Percentiles rank a stretch among this genome's conserved stretches.
Conservation (phyloP, 176 grass and related monocot genomes). For the Phoenix roebelenii region DNA sequence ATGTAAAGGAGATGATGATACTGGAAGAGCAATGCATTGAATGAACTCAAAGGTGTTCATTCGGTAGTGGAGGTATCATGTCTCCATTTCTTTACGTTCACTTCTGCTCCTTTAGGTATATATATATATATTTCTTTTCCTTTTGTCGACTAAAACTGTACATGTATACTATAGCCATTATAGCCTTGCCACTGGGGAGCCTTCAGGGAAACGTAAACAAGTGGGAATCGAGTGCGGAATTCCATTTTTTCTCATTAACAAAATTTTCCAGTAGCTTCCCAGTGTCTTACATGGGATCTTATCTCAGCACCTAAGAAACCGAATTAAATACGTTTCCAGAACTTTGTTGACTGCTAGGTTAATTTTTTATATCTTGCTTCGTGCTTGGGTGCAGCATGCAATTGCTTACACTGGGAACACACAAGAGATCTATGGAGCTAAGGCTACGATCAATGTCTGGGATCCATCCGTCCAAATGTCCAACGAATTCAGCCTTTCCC, state of each 20-base stretch:
- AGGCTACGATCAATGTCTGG: slow-evolving; percentile 13
- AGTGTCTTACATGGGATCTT: too few species aligned
- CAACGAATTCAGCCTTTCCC: slow-evolving; percentile 9
- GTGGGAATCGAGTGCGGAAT: too few species aligned
- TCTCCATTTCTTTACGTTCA: background rate
- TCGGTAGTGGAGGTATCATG: slow-evolving; percentile 25
- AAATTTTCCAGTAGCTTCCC: too few species aligned
- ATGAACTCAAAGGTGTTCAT: slow-evolving; percentile 30
- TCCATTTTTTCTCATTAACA: too few species aligned
- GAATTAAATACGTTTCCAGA: too few species aligned
- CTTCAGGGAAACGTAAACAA: too few species aligned
- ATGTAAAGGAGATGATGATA: slow-evolving; percentile 2
- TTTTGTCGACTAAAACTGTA: too few species aligned
- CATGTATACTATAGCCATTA: too few species aligned
- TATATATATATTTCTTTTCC: too few species aligned
- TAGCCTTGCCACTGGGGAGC: too few species aligned
- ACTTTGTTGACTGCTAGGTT: too few species aligned
- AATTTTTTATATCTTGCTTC: background rate
- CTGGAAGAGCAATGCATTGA: slow-evolving; percentile 20
- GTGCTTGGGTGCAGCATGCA: slow-evolving; percentile 4
- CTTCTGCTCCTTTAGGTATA: background rate
- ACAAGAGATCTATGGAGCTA: slow-evolving; percentile 4
- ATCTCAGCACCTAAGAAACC: too few species aligned
- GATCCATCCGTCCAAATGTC: slow-evolving; percentile 2
- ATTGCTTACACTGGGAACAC: background rate